A percentile compares a stretch with the other conserved stretches of the same genome.
phyloP scores from a whole-genome alignment of 768 basidiomycete genomes.

The Dioszegia crocea region DNA sequence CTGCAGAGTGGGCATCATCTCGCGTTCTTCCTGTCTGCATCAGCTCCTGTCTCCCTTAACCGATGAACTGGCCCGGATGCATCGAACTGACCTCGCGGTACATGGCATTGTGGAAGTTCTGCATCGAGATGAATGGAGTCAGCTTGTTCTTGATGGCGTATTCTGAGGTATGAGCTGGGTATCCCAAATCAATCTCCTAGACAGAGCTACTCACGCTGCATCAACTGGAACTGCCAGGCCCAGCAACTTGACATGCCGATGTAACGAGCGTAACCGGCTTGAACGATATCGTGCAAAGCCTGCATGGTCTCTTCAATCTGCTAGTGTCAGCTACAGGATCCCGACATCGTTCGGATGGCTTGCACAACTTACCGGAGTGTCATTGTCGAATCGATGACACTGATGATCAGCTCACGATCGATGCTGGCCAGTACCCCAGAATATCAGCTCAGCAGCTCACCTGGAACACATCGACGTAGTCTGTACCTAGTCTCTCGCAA shows the following conservation, averaged over 20 bases:
- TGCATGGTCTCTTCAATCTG: slow-evolving; percentile 62
- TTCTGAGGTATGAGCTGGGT: slow-evolving; percentile 45
- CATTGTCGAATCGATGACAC: slow-evolving; percentile 59
- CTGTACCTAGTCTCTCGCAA: slow-evolving; percentile 65
- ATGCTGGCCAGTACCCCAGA: too few relatives aligned
- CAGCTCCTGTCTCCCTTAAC: background rate
- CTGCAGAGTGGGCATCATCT: slow-evolving; percentile 45
- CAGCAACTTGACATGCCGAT: slow-evolving; percentile 48
- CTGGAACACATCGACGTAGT: slow-evolving; percentile 73
- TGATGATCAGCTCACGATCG: slow-evolving; percentile 32
- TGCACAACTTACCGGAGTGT: slow-evolving; percentile 52
- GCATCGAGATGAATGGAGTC: slow-evolving; percentile 66
- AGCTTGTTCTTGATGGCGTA: slow-evolving; percentile 62
- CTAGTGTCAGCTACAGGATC: background rate
- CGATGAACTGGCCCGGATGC: background rate
- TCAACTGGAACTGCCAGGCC: slow-evolving; percentile 48
- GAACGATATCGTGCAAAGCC: slow-evolving; percentile 65
- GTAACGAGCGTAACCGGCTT: slow-evolving; percentile 61
- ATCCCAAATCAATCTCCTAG: too few relatives aligned
- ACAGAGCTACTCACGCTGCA: slow-evolving; percentile 47
- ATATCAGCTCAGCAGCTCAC: slow-evolving; percentile 11
- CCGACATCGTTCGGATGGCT: slow-evolving; percentile 32
- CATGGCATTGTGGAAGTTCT: slow-evolving; percentile 62
- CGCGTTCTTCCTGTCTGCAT: slow-evolving; percentile 33
- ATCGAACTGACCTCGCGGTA: slow-evolving; percentile 62